Conservation (phyloP, 2,329 filamentous ascomycete species). For the Hortaea werneckii region DNA sequence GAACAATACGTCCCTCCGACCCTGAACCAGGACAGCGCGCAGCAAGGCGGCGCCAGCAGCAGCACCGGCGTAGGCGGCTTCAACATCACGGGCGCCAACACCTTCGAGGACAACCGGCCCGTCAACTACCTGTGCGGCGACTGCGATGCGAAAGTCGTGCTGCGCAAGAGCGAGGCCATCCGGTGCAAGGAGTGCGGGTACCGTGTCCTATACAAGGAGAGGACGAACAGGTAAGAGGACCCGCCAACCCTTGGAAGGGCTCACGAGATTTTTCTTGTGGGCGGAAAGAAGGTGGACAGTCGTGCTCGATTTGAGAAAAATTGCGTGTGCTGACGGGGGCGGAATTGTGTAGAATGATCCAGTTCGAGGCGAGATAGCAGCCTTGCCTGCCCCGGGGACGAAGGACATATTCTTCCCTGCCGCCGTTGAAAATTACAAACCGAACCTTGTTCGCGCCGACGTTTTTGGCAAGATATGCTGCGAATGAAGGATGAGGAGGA, state of each 20-base stretch:
- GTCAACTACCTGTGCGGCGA: constrained; percentile 60
- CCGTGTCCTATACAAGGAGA: constrained; percentile 91
- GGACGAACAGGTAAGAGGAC: constrained; percentile 93
- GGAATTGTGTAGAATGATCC: constrained; percentile 65
- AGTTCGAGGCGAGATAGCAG: constrained; percentile 73
- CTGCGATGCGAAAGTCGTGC: constrained; percentile 65
- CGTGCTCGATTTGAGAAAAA: too few species aligned
- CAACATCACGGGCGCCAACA: constrained; percentile 46
- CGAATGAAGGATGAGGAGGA: too few species aligned
- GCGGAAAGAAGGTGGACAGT: too few species aligned
- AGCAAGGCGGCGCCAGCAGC: constrained; percentile 7
- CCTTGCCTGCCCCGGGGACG: too few species aligned
- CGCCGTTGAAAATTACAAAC: too few species aligned
- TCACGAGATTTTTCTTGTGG: too few species aligned
- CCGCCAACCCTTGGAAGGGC: too few species aligned
- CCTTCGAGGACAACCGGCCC: constrained; percentile 44
- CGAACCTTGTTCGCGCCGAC: too few species aligned
- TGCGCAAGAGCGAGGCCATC: constrained; percentile 71
- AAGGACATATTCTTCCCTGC: too few species aligned
- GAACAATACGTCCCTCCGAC: constrained; percentile 70
- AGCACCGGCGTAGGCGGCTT: constrained; percentile 13
- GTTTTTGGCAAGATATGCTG: too few species aligned
- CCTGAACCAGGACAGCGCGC: constrained; percentile 28
- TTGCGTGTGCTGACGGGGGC: too few species aligned
- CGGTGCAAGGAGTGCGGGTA: constrained; percentile 90